Base-by-base conservation (phyloP, 2,329 filamentous ascomycete species). In the Ceratocystis harringtonii region DNA sequence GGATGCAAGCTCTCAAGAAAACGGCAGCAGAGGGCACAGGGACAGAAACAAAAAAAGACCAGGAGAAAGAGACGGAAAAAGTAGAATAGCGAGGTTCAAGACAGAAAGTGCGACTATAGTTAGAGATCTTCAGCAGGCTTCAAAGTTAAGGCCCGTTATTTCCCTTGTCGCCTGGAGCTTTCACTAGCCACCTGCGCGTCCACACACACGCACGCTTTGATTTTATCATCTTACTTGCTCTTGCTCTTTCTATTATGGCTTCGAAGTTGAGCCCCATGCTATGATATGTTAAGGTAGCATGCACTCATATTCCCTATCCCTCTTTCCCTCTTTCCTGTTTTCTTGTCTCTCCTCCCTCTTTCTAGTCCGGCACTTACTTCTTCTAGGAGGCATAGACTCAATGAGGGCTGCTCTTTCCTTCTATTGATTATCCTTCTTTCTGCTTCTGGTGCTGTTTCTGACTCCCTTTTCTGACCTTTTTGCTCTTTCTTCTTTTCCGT, bases 1-100 rank as follows among this genome's bases (percentile, higher is more conserved):
- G 48, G 48, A 52, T 28, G 48, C 48, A 52, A 52, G 55, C 55
- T 58, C 55, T 58, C 55, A 58, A 17, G 22, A n/a, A 58, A n/a
- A n/a, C 17, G 28, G 52, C 55, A 58, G 32, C 30, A n/a, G 28
- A 58, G 30, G 36, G 28, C 28, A n/a, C 30, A 58, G 15, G 36
- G 17, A 58, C 17, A 58, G 28, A 58, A 36, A 15, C 48, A 25
- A 58, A 30, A 30, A 58, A 58, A 7, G 28, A 30, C 36, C 55
- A 58, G 10, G 12, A 36, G 8, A n/a, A 19, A 57, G 22, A 30
- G 52, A 57, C 22, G 22, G 52, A 57, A 30, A 32, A 15, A 32
- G 52, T 3, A 58, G n/a, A 10, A 22, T 5, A 19, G 28, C 55
- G 28, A 58, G 55, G 55, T 36, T 32, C 30, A 36, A 58, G 55